phyloP scores from a whole-genome alignment of 148 eudicot species.

The Camellia japonica region DNA sequence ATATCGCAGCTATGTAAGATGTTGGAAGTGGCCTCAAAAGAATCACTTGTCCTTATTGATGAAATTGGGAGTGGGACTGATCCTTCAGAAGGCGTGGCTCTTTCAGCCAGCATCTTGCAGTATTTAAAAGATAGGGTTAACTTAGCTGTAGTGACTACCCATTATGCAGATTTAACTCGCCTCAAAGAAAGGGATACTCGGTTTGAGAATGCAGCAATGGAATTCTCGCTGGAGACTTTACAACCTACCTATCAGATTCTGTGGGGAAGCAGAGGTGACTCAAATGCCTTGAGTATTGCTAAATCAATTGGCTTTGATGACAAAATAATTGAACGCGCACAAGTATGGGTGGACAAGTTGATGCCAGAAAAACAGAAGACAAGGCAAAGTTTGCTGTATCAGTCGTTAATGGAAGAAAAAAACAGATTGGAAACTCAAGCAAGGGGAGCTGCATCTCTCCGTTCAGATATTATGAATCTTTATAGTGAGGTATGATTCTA shows the following conservation, averaged over 20 bases:
- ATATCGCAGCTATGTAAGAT: slow-evolving; percentile 68
- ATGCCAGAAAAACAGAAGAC: slow-evolving; percentile 73
- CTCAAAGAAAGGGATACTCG: slow-evolving; percentile 57
- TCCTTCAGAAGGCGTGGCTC: slow-evolving; percentile 94
- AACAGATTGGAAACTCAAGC: slow-evolving; percentile 60
- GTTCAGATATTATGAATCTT: slow-evolving; percentile 60
- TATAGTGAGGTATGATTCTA: slow-evolving; percentile 64
- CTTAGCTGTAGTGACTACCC: slow-evolving; percentile 91
- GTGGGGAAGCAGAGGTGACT: slow-evolving; percentile 90
- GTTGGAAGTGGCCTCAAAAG: slow-evolving; percentile 67
- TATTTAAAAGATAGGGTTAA: slow-evolving; percentile 67
- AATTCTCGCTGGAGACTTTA: slow-evolving; percentile 75
- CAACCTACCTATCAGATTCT: slow-evolving; percentile 84
- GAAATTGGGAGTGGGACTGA: slow-evolving; percentile 98
- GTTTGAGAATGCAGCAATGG: slow-evolving; percentile 98
- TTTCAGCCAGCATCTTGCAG: slow-evolving; percentile 90
- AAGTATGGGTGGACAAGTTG: slow-evolving; percentile 68
- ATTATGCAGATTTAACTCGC: slow-evolving; percentile 81
- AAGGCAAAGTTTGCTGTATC: slow-evolving; percentile 65
- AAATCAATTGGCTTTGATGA: slow-evolving; percentile 76
- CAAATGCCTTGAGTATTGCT: slow-evolving; percentile 91
- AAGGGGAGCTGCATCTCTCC: slow-evolving; percentile 56
- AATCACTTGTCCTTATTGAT: slow-evolving; percentile 84
- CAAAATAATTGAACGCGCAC: slow-evolving; percentile 68
- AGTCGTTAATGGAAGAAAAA: slow-evolving; percentile 73